phyloP scores from a whole-genome alignment of 441 rosid genomes.

The Hura crepitans region DNA sequence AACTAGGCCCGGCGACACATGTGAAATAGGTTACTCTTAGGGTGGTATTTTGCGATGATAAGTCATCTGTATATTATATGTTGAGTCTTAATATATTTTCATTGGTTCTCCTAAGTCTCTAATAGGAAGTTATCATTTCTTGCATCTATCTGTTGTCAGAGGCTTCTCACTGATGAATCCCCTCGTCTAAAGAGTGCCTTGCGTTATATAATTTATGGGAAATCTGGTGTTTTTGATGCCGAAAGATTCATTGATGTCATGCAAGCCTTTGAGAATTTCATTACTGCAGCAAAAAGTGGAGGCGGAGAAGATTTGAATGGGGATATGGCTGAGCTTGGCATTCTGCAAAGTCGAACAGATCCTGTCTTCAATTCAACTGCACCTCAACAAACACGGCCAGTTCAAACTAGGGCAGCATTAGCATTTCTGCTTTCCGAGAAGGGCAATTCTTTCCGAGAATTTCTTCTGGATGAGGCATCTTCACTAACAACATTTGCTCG shows the following conservation, averaged over 20 bases:
- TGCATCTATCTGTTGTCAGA: constrained; percentile 39
- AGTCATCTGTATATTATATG: not conserved
- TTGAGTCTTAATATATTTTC: not conserved
- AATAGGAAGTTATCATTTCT: constrained; percentile 11
- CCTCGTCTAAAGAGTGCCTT: constrained; percentile 81
- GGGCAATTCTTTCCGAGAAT: constrained; percentile 91
- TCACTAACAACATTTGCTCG: not conserved
- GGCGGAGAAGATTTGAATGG: constrained; percentile 89
- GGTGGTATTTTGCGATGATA: not conserved
- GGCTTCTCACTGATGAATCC: constrained; percentile 91
- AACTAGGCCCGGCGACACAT: not conserved
- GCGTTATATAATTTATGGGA: constrained; percentile 91
- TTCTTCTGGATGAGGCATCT: constrained; percentile 91
- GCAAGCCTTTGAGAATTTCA: constrained; percentile 98
- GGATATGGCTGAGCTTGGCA: constrained; percentile 85
- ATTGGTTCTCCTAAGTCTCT: not conserved
- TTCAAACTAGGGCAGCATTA: constrained; percentile 87
- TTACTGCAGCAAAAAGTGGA: constrained; percentile 95
- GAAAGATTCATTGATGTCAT: constrained; percentile 97
- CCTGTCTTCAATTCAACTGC: constrained; percentile 40
- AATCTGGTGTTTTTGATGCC: constrained; percentile 89
- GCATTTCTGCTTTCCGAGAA: constrained; percentile 77
- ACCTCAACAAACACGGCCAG: constrained; percentile 51
- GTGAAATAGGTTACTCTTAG: not conserved
- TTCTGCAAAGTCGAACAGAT: constrained; percentile 45